A percentile compares a stretch with the other conserved stretches of the same genome.
Conservation (phyloP, 371 early-diverging fungal genomes). For the Mucor ambiguus region DNA sequence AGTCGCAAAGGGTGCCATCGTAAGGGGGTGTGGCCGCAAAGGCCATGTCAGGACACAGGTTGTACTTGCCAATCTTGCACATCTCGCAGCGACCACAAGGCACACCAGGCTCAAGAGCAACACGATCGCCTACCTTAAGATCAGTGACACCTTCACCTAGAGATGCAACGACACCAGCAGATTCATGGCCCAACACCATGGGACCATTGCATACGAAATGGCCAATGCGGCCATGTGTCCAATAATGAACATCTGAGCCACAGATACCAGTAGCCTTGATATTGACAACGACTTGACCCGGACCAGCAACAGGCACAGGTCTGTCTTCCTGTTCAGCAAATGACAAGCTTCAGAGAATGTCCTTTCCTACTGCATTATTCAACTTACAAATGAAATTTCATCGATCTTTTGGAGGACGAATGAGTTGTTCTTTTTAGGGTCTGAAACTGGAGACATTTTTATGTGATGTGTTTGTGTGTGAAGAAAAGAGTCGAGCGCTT, state of each 20-base stretch:
- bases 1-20: constrained; percentile 55
- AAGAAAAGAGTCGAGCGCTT: neutral
- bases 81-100: constrained; percentile 63
- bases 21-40: constrained; percentile 59
- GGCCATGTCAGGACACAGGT: constrained; percentile 51
- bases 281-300: constrained; percentile 49
- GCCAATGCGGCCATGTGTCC: constrained; percentile 53
- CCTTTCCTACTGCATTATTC: neutral
- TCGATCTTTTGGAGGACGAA: constrained; percentile 27
- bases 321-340: constrained; percentile 16
- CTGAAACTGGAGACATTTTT: constrained; percentile 10
- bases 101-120: constrained; percentile 67
- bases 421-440: constrained; percentile 14
- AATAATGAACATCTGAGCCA: constrained; percentile 57
- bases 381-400: constrained; percentile 24
- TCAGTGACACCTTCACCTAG: constrained; percentile 57
- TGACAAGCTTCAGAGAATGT: neutral
- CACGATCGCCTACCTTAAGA: constrained; percentile 72
- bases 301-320: constrained; percentile 23
- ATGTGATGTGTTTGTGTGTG: no score
- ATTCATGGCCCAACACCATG: constrained; percentile 82
- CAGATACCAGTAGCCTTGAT: constrained; percentile 55
- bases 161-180: constrained; percentile 66
- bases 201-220: constrained; percentile 52
- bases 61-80: constrained; percentile 54